These are phyloP conservation scores for Fusarium luffae DNA, from an alignment of 2,329 filamentous ascomycete genomes.

Conservation along the genomic window DNA sequence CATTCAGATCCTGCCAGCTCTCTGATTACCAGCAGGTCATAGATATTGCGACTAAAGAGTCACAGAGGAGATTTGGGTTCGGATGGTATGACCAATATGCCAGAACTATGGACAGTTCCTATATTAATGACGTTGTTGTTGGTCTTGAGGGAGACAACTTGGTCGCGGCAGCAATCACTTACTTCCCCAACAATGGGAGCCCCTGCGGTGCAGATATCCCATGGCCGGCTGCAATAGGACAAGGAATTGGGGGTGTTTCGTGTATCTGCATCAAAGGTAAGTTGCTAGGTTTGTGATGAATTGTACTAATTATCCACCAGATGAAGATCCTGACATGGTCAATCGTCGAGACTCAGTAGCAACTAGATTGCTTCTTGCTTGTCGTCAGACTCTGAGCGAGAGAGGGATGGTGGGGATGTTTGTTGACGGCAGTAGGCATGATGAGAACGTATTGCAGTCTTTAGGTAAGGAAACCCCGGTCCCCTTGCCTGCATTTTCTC, in stretches of 20 bases:
- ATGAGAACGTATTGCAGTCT: slow-evolving; percentile 61
- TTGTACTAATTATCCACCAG: slow-evolving; percentile 46
- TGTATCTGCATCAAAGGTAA: slow-evolving; percentile 69
- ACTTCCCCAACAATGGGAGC: slow-evolving; percentile 60
- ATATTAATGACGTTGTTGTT: slow-evolving; percentile 65
- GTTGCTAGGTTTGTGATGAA: slow-evolving; percentile 40
- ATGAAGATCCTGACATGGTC: slow-evolving; percentile 56
- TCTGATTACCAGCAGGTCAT: slow-evolving; percentile 60
- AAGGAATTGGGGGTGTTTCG: slow-evolving; percentile 67
- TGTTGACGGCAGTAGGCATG: slow-evolving; percentile 65
- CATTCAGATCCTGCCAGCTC: slow-evolving; percentile 58
- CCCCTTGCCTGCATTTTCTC: slow-evolving; percentile 4
- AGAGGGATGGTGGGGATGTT: slow-evolving; percentile 66
- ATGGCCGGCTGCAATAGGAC: slow-evolving; percentile 63
- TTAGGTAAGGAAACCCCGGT: slow-evolving; percentile 58
- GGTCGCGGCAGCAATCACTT: slow-evolving; percentile 66
- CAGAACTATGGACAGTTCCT: slow-evolving; percentile 59
- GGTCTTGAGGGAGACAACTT: slow-evolving; percentile 61
- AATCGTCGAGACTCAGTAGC: slow-evolving; percentile 62
- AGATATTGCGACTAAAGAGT: slow-evolving; percentile 62
- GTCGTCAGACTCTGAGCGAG: slow-evolving; percentile 58
- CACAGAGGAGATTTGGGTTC: slow-evolving; percentile 58
- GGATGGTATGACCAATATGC: slow-evolving; percentile 71
- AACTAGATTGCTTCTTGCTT: slow-evolving; percentile 64
- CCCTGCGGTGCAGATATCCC: slow-evolving; percentile 63